Evolutionary conservation across 2,329 filamentous ascomycete species (phyloP).

Genomic region (Endoconidiophora laricicola): DNA sequence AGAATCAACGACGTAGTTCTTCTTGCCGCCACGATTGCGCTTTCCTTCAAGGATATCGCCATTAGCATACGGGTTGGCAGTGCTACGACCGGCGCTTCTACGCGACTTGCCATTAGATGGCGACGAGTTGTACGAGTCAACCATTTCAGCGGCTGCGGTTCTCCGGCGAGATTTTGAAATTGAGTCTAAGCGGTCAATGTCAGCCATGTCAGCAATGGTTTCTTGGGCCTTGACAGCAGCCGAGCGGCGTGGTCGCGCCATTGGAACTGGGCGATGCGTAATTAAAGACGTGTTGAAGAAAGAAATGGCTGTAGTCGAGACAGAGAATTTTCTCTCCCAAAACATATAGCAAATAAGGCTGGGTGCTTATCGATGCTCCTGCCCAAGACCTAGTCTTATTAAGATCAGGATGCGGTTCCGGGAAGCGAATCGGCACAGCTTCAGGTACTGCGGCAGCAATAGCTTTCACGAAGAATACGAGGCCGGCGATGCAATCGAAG

Average conservation of each 20-base stretch:
- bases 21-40: constrained; percentile 37
- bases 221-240: constrained; percentile 27
- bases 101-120: constrained; percentile 25
- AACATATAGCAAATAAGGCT: too few species aligned
- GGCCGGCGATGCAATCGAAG: too few species aligned
- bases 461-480: too few species aligned
- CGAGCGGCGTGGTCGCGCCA: constrained; percentile 32
- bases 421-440: too few species aligned
- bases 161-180: constrained; percentile 17
- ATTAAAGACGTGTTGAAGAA: not conserved
- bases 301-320: not conserved
- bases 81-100: constrained; percentile 15
- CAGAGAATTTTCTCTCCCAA: not conserved
- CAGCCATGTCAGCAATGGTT: constrained; percentile 29
- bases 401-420: too few species aligned
- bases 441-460: too few species aligned
- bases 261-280: constrained; percentile 15
- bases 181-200: constrained; percentile 24
- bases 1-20: constrained; percentile 43
- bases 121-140: constrained; percentile 2
- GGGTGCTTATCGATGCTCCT: too few species aligned
- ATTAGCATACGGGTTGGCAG: constrained; percentile 17
- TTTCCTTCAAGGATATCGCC: constrained; percentile 33
- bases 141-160: constrained; percentile 3
- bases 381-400: too few species aligned